Base-by-base conservation (phyloP, 331 rosid genomes). In the Arachis monticola region DNA sequence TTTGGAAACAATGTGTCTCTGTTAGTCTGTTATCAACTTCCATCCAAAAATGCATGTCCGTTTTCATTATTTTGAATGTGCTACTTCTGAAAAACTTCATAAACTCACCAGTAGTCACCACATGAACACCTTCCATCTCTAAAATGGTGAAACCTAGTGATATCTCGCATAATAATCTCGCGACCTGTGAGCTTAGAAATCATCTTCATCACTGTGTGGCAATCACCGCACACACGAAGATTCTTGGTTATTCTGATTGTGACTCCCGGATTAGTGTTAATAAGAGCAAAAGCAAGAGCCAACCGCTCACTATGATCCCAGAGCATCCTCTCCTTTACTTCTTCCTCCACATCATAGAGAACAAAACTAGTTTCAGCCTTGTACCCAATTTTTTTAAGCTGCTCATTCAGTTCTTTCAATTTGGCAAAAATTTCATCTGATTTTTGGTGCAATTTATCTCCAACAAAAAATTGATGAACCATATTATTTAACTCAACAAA, bases 251-350 rank as follows among this genome's bases (percentile, higher is more conserved):
- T 82, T 77, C 85, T 72, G 73, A 77, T 77, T 17, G 79, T 77
- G 58, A 72, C 62, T 3, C 68, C 67, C 13, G 79, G 82, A 53
- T 52, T 41, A 72, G 77, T 72, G 61, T 67, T 73, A 67, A 72
- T 77, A 53, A 82, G 81, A 14, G 85, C 75, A 60, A 76, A 71
- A 59, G 81, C 85, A 76, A 81, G 85, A 10, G 82, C 79, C 76
- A 82, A 61, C 63, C 85, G 73, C 69, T 82, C 69, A 1, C 85
- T 82, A 30, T 86, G 92, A 77, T 72, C 85, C 91, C 91, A 90
- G 45, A 90, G 91, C 84, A 87, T 84, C 74, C 77, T 86, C 85
- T 90, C 89, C 80, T 86, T 86, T 46, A 70, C 76, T 79, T 86
- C 82, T 76, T 83, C 86, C 61, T 81, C 83, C 42, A 88, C 87